These are phyloP conservation scores for Pulveroboletus sp. DNA, from an alignment of 768 basidiomycete species.

Conservation along the genomic window DNA sequence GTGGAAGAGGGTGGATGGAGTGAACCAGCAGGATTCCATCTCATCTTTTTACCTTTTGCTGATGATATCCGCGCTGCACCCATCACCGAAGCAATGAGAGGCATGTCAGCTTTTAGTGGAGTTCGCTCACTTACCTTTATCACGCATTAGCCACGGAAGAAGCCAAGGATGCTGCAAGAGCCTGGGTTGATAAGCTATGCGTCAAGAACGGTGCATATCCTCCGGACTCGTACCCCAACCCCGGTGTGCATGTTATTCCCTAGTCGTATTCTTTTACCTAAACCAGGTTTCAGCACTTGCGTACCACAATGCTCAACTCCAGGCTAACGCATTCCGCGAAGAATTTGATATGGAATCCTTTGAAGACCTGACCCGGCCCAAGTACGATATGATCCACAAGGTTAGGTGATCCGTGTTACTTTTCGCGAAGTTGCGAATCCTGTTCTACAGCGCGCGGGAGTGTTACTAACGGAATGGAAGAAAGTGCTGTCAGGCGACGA, in stretches of 20 bases:
- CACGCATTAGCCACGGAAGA: slow-evolving; percentile 56
- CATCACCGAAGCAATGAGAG: slow-evolving; percentile 58
- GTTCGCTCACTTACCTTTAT: not conserved
- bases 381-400: slow-evolving; percentile 74
- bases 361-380: slow-evolving; percentile 80
- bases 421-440: not conserved
- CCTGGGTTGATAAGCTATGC: slow-evolving; percentile 75
- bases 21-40: slow-evolving; percentile 87
- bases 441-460: slow-evolving; percentile 56
- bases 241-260: slow-evolving; percentile 50
- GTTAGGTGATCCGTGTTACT: slow-evolving; percentile 35
- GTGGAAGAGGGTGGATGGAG: slow-evolving; percentile 67
- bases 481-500: slow-evolving; percentile 55
- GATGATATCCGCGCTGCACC: slow-evolving; percentile 88
- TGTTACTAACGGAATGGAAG: slow-evolving; percentile 70
- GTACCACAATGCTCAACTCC: slow-evolving; percentile 84
- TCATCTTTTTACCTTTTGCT: slow-evolving; percentile 89
- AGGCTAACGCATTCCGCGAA: slow-evolving; percentile 90
- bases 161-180: slow-evolving; percentile 60
- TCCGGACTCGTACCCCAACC: slow-evolving; percentile 90
- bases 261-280: not conserved
- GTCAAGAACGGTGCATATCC: slow-evolving; percentile 77
- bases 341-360: slow-evolving; percentile 75
- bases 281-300: slow-evolving; percentile 46
- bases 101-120: slow-evolving; percentile 33